Percentiles rank a stretch among this genome's conserved stretches.
Conservation (phyloP, 2,329 filamentous ascomycete species). For the Graphilbum ipis-grandicollis region DNA sequence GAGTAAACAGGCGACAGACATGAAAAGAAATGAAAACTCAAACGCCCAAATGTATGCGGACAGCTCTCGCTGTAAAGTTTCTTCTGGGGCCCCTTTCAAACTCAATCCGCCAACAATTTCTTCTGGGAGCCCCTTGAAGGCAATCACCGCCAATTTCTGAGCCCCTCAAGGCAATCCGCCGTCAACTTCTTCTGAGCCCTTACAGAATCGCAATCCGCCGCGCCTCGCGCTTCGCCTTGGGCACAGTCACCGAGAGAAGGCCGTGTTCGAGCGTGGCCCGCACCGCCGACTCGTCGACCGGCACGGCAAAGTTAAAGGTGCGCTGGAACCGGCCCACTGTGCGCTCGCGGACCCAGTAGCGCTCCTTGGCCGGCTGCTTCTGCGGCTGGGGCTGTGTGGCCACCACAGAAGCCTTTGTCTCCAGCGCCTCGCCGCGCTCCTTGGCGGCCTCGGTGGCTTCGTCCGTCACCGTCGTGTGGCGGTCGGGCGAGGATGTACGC, state of each 20-base stretch:
- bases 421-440: conserved; percentile 12
- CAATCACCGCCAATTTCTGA: no score
- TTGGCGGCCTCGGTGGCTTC: conserved; percentile 20
- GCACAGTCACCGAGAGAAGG: conserved; percentile 44
- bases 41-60: no score
- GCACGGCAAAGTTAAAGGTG: conserved; percentile 48
- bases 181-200: no score
- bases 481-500: conserved; percentile 14
- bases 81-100: no score
- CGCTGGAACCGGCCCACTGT: conserved; percentile 50
- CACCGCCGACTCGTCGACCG: conserved; percentile 45
- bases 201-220: conserved; percentile 38
- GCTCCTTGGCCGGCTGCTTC: conserved; percentile 9
- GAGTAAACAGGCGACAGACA: no score
- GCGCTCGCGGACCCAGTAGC: conserved; percentile 55
- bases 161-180: no score
- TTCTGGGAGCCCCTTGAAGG: no score
- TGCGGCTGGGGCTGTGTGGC: neutral
- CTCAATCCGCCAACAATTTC: no score
- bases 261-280: conserved; percentile 47
- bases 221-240: conserved; percentile 43
- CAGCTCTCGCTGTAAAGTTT: no score
- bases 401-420: conserved; percentile 8
- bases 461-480: conserved; percentile 49
- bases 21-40: no score